A percentile compares a stretch with the other conserved stretches of the same genome.
phyloP scores from a whole-genome alignment of 805 yeast genomes.

The Komagataella kurtzmanii region DNA sequence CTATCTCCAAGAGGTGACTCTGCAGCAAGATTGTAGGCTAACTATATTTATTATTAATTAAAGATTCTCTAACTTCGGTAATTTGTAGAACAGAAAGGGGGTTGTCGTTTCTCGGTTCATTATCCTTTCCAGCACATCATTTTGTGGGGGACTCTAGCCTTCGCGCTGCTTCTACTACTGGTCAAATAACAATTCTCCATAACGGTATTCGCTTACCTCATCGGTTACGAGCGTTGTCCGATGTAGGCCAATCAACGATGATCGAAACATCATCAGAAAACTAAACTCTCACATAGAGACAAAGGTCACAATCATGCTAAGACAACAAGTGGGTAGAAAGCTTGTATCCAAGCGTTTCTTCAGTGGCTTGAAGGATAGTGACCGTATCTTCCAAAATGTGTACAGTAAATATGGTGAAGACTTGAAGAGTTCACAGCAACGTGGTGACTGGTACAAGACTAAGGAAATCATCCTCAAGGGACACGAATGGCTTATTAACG shows the following conservation, averaged over 20 bases:
- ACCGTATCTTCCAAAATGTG: conserved; percentile 77
- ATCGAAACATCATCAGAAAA: conserved; percentile 13
- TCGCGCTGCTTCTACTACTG: no score
- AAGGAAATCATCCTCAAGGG: conserved; percentile 77
- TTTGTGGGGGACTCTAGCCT: neutral
- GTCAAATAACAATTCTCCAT: neutral
- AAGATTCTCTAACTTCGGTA: neutral
- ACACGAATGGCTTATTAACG: conserved; percentile 82
- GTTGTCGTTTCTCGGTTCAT: neutral
- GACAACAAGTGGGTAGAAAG: neutral
- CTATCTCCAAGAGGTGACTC: conserved; percentile 29
- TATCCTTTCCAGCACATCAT: neutral
- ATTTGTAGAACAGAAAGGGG: neutral
- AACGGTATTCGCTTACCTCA: neutral
- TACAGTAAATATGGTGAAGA: conserved; percentile 68
- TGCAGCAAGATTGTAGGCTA: conserved; percentile 12
- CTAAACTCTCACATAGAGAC: neutral
- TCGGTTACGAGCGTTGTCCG: neutral
- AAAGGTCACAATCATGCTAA: conserved; percentile 1
- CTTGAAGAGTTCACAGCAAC: conserved; percentile 56
- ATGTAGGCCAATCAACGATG: neutral
- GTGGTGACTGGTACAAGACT: conserved; percentile 91
- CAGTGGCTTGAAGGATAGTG: conserved; percentile 76
- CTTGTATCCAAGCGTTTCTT: neutral
- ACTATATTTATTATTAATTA: neutral